phyloP scores from a whole-genome alignment of 1,284 basidiomycete genomes.

The Cyathus pygmaeus region DNA sequence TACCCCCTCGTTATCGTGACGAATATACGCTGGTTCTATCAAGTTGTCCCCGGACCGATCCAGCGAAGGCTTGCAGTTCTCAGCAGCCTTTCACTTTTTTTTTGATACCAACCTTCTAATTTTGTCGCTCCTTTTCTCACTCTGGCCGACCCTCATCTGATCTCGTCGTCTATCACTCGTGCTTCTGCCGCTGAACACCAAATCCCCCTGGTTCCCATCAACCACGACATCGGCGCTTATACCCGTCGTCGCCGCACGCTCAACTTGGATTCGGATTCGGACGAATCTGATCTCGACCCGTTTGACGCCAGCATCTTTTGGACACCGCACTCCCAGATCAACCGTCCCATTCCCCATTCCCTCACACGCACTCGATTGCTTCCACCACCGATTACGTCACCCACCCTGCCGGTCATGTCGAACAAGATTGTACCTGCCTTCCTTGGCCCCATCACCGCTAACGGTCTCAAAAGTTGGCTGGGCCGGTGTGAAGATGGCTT shows the following conservation, averaged over 20 bases:
- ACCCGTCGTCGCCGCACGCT: neutral
- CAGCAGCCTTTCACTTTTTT: neutral
- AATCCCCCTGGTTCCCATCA: conserved; percentile 1
- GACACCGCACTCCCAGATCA: no score
- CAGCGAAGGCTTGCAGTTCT: no score
- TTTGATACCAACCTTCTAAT: conserved; percentile 6
- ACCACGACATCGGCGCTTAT: neutral
- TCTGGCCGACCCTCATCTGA: neutral
- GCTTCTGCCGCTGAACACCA: neutral
- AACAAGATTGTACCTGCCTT: conserved; percentile 1
- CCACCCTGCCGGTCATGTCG: neutral
- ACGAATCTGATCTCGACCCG: no score
- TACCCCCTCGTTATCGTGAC: no score
- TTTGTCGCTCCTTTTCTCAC: neutral
- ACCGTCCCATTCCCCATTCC: no score
- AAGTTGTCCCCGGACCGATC: no score
- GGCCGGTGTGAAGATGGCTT: neutral
- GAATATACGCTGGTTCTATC: no score
- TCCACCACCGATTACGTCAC: neutral
- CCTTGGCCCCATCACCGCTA: neutral
- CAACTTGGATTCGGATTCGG: no score
- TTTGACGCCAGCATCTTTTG: no score
- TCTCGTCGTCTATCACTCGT: neutral
- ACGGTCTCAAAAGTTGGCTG: conserved; percentile 2
- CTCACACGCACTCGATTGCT: neutral